Base-by-base conservation (phyloP, 805 yeast species). In the Candida bentonensis region DNA sequence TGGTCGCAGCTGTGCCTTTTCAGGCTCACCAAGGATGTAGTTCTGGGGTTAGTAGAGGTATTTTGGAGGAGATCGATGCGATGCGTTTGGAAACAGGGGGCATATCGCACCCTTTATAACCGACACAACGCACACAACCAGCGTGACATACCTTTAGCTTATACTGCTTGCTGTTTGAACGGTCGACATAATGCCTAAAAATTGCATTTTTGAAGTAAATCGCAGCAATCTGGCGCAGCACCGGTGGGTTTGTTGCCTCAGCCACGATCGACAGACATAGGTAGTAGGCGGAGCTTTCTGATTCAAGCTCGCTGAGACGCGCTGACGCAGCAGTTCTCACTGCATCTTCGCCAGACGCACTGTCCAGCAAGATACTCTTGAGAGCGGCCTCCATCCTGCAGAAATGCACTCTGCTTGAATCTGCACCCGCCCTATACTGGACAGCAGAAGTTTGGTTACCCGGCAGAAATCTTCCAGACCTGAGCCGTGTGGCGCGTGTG, bases 161-260 rank as follows among this genome's bases (percentile, higher is more conserved):
- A n/a, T n/a, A n/a, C n/a, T n/a, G n/a, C n/a, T n/a, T n/a, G n/a
- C n/a, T n/a, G n/a, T n/a, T n/a, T n/a, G n/a, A n/a, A n/a, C n/a
- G n/a, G n/a, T 30, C 36, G 36, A 30, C 36, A 15, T 30, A 30
- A 30, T 30, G 36, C 17, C n/a, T 30, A 30, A 30, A 30, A 9
- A 30, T 30, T 11, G 17, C 7, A 15, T 30, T 30, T n/a, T 30
- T 30, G 36, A 30, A 30, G n/a, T 30, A 30, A 11, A 30, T 30
- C 17, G 36, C 13, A 9, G 36, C 36, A 4, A 30, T 11, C 11
- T 30, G 36, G 17, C 36, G 13, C 7, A 30, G 36, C 36, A 30
- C n/a, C 7, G 5, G 17, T 5, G 11, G 17, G 36, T 30, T 30
- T 13, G 36, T 11, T 5, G 20, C 20, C 5, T 30, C 36, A 15